Evolutionary conservation across 768 basidiomycete genomes (phyloP).

Genomic region (Lactarius akahatsu): DNA sequence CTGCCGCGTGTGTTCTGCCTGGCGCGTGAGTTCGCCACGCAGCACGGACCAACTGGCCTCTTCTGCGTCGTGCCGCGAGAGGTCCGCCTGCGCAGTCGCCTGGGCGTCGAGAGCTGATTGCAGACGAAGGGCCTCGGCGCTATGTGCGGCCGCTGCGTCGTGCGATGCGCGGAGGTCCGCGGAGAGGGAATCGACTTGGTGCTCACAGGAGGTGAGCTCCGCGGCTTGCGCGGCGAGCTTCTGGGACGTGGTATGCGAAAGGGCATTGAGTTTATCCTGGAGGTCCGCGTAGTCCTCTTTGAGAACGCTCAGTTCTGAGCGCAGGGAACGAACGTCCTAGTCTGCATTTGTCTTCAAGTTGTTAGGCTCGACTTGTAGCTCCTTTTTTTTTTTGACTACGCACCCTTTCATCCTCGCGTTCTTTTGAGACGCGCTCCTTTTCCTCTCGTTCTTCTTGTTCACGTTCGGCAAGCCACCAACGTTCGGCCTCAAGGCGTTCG

Average conservation of each 20-base stretch:
- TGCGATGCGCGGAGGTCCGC: constrained; percentile 47
- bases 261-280: constrained; percentile 50
- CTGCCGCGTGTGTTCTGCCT: too few species aligned
- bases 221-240: constrained; percentile 51
- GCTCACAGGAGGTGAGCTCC: constrained; percentile 49
- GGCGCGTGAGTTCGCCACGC: too few species aligned
- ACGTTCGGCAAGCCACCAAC: constrained; percentile 64
- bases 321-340: constrained; percentile 51
- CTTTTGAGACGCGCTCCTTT: constrained; percentile 57
- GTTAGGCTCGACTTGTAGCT: background rate
- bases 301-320: constrained; percentile 45
- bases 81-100: too few species aligned
- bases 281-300: constrained; percentile 62
- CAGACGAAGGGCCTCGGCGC: constrained; percentile 43
- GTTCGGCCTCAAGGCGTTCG: constrained; percentile 67
- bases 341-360: constrained; percentile 47
- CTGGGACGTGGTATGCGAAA: constrained; percentile 51
- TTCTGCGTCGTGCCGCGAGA: too few species aligned
- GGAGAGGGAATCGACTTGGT: constrained; percentile 47
- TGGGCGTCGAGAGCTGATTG: constrained; percentile 45
- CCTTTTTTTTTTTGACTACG: constrained; percentile 27
- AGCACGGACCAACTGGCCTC: too few species aligned
- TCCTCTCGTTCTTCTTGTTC: constrained; percentile 69
- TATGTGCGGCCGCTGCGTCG: constrained; percentile 43
- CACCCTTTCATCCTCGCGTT: constrained; percentile 61